Percentiles rank a stretch among this genome's conserved stretches.
These are phyloP conservation scores for Hortaea sp. DNA, from an alignment of 2,329 filamentous ascomycete genomes.

Conservation along the genomic window DNA sequence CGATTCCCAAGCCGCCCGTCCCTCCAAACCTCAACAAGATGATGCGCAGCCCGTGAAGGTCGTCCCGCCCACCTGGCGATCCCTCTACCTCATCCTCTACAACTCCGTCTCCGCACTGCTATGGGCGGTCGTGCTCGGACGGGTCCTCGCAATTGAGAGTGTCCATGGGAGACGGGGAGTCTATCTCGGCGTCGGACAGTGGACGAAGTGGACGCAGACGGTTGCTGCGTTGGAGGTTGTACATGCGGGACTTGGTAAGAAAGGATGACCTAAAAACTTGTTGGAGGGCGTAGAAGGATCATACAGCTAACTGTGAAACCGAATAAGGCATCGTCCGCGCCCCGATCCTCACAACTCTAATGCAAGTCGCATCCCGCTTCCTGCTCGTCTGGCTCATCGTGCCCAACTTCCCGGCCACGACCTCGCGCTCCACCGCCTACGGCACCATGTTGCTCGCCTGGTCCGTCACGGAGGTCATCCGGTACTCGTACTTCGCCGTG, in stretches of 20 bases:
- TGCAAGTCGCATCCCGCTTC: conserved; percentile 82
- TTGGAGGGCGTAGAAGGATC: background rate
- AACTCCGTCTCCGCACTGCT: conserved; percentile 67
- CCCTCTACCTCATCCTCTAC: conserved; percentile 69
- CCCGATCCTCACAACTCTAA: conserved; percentile 70
- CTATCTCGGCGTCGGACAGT: conserved; percentile 53
- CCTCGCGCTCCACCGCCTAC: conserved; percentile 51
- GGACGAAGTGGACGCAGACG: conserved; percentile 73
- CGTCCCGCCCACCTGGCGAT: conserved; percentile 20
- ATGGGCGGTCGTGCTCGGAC: conserved; percentile 68
- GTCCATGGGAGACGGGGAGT: conserved; percentile 42
- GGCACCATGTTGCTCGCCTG: conserved; percentile 75
- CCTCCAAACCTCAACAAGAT: conserved; percentile 1
- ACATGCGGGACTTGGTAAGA: conserved; percentile 64
- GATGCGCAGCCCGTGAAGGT: conserved; percentile 4
- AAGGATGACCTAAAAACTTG: background rate
- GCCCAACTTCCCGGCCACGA: conserved; percentile 59
- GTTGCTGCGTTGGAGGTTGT: conserved; percentile 72
- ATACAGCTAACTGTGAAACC: background rate
- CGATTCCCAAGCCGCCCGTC: conserved; percentile 13
- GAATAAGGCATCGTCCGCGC: conserved; percentile 68
- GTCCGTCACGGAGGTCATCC: conserved; percentile 83
- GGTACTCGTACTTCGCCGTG: conserved; percentile 84
- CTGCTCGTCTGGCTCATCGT: conserved; percentile 83
- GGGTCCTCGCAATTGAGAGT: conserved; percentile 48